Evolutionary conservation across 2,329 filamentous ascomycete genomes (phyloP), one percentile per base, ranked within the genome.

Genomic region (Chaetoscypha palmicola): DNA sequence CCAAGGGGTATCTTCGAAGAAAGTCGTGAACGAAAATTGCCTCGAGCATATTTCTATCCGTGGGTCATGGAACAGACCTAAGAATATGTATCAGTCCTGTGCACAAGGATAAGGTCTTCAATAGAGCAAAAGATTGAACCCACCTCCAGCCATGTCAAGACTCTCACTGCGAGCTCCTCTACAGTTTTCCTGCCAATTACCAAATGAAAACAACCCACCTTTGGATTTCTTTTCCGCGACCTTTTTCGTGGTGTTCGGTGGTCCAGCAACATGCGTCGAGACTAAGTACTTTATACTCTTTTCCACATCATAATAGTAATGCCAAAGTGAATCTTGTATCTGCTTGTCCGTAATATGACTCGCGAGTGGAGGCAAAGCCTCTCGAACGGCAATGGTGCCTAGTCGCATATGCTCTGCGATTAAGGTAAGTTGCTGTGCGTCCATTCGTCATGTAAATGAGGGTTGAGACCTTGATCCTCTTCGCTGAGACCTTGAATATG

Each of bases 231-330:
- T 68, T 45, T 59, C 45, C 26, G 28, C 38, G 16, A 26, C 42
- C 26, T 60, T 57, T 45, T 57, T 58, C 42, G 68, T 66, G 34
- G 53, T 54, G 46, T 64, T 55, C 30, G 55, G 51, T 21, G 44
- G 45, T 42, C 58, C 61, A 21, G 51, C 53, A 8, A 49, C 50
- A 37, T 55, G 42, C 38, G 54, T 81, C 72, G 81, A 84, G 50
- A 80, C 76, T 46, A 98, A 66, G 60, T 94, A 96, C 45, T 76
- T 73, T 28, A 94, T 83, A 1, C 87, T 80, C 65, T 95, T 95
- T 45, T 81, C 83, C 22, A 95, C 73, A 58, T 98, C 90, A 62
- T 90, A 97, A 64, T 91, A 97, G 65, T 96, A 96, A 65, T 98
- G 80, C 88, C 89, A 97, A 12, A 98, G 66, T 0, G 90, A 77